Base-by-base conservation (phyloP, 129 eudicot genomes). In the Glebionis coronaria region DNA sequence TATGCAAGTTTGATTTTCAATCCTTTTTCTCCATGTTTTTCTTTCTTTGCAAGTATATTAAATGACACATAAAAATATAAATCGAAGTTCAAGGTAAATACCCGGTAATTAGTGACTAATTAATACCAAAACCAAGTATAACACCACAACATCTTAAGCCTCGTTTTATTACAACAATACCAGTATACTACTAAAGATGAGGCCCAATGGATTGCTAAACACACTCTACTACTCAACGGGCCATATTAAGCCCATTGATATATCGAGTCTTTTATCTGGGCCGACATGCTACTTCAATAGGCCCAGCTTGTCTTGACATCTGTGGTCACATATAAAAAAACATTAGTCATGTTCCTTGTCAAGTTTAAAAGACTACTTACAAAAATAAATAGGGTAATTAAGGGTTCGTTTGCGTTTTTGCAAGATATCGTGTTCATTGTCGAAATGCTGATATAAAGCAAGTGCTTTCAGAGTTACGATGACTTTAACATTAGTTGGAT, bases 231-330 rank as follows among this genome's bases (percentile, higher is more conserved):
- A 44, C n/a, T n/a, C n/a, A 12, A 12, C 55, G 44, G 52, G 35
- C 59, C 64, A 14, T 8, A 12, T 12, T 0, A 9, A 23, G 67
- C 73, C 70, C 70, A 16, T 51, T 51, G 25, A 14, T 23, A 9
- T 50, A 52, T 49, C 5, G 25, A 59, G 7, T 8, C 50, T 27
- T 59, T 69, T 76, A 85, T 20, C 87, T 81, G 35, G 84, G 81
- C 57, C 84, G 86, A 63, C 83, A 73, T 60, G 98, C 95, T 3
- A 67, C 76, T 76, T 86, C 86, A 27, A 67, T 12, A 51, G 96
- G 91, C 72, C 98, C 91, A 74, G 68, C 83, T 82, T 88, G 98
- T 74, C 98, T 92, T 61, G 85, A 85, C 81, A 75, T 63, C 98
- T 92, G 90, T 70, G 9, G 44, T 40, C 75, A 68, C 19, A 60